These are phyloP conservation scores for Adansonia grandidieri DNA, from an alignment of 441 rosid genomes.

Conservation along the genomic window DNA sequence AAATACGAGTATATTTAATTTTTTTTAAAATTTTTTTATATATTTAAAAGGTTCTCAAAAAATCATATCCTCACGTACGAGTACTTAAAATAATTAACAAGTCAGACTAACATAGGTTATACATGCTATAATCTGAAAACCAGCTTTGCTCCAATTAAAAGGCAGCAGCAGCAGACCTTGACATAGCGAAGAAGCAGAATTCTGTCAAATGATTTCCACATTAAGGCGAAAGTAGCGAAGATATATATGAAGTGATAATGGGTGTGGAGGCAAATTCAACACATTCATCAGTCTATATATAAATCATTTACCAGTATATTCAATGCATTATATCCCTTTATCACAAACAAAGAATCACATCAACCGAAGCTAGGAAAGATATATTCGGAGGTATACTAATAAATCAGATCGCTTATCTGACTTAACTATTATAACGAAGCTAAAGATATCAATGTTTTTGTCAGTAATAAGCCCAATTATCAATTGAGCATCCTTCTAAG, in stretches of 20 bases:
- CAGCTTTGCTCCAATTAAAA: slow-evolving; percentile 39
- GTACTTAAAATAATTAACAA: no score
- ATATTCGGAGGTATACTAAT: background rate
- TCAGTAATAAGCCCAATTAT: no score
- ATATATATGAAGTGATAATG: background rate
- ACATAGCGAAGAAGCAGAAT: slow-evolving; percentile 24
- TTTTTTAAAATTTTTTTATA: no score
- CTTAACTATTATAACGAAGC: background rate
- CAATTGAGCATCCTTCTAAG: background rate
- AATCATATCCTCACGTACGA: no score
- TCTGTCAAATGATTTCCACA: slow-evolving; percentile 22
- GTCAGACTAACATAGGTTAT: background rate
- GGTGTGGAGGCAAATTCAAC: background rate
- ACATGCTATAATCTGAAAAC: slow-evolving; percentile 71
- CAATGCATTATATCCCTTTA: background rate
- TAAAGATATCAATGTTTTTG: background rate
- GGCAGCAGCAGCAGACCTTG: slow-evolving; percentile 87
- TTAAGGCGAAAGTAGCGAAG: background rate
- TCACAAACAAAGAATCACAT: background rate
- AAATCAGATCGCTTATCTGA: background rate
- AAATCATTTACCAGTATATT: background rate
- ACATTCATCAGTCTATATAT: background rate
- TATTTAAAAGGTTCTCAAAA: no score
- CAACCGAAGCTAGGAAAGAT: background rate
- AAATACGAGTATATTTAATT: no score